Evolutionary conservation across 2,329 filamentous ascomycete species (phyloP).

Genomic region (Diaporthe nobilis): DNA sequence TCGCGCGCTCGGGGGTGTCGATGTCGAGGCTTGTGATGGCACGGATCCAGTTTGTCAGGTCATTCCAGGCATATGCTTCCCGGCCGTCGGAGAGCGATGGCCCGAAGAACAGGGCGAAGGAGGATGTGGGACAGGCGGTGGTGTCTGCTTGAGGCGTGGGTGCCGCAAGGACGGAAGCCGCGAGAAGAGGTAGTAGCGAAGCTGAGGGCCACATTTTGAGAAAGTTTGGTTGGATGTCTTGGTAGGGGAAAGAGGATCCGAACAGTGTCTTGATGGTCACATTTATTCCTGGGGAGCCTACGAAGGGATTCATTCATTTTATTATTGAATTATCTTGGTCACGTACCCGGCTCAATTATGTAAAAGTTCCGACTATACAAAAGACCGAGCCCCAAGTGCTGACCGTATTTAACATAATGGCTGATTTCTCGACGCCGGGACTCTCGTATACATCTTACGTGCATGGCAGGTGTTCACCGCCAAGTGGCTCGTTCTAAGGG

Average conservation of each 20-base stretch:
- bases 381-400: not conserved
- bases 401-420: not conserved
- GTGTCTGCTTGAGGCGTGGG: constrained; percentile 13
- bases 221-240: not conserved
- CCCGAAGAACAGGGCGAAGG: constrained; percentile 18
- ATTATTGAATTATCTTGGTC: not conserved
- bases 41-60: constrained; percentile 1
- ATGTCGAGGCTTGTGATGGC: constrained; percentile 9
- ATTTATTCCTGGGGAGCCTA: not conserved
- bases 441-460: constrained; percentile 19
- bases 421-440: not conserved
- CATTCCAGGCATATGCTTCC: constrained; percentile 18
- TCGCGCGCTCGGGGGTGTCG: constrained; percentile 18
- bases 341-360: not conserved
- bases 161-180: not conserved
- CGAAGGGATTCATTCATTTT: not conserved
- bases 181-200: not conserved
- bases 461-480: constrained; percentile 14
- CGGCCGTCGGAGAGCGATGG: constrained; percentile 10
- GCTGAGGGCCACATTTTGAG: constrained; percentile 1
- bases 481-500: not conserved
- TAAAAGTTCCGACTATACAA: not conserved
- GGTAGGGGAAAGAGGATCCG: not conserved
- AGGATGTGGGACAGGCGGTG: not conserved
- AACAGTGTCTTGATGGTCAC: not conserved